These are phyloP conservation scores for Mortierella sp. DNA, from an alignment of 371 early-diverging fungal species.

Conservation along the genomic window DNA sequence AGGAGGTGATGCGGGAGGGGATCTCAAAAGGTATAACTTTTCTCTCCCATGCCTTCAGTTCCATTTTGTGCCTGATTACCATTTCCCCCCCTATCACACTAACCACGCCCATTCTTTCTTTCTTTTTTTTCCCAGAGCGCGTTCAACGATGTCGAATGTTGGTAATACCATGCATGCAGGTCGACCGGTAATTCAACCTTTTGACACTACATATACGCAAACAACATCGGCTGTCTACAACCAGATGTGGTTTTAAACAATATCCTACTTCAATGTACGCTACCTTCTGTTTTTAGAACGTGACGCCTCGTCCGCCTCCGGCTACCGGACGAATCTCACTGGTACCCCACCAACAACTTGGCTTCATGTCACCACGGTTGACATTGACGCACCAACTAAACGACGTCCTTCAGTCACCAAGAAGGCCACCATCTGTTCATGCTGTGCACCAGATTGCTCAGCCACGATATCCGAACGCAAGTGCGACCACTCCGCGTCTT, in stretches of 20 bases:
- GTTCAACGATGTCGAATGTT: constrained; percentile 13
- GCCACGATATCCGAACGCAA: not conserved
- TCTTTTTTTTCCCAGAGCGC: constrained; percentile 8
- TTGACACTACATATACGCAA: too few species aligned
- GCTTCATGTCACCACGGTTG: constrained; percentile 18
- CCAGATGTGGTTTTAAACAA: not conserved
- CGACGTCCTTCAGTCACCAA: not conserved
- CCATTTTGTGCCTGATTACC: not conserved
- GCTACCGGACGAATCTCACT: constrained; percentile 32
- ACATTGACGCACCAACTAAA: not conserved
- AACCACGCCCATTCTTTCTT: not conserved
- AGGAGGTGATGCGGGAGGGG: not conserved
- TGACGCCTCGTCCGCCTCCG: constrained; percentile 18
- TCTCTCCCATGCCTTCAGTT: not conserved
- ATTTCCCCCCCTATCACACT: not conserved
- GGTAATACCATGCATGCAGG: constrained; percentile 8
- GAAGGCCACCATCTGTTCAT: not conserved
- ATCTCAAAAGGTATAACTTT: not conserved
- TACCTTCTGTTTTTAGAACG: not conserved
- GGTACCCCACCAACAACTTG: constrained; percentile 11
- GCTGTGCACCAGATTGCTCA: not conserved
- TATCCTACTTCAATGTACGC: too few species aligned
- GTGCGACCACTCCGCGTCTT: not conserved
- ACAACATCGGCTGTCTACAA: not conserved
- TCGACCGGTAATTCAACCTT: constrained; percentile 11